Conservation (phyloP, 2,329 filamentous ascomycete genomes). For the Torrubiellomyces zombiae region DNA sequence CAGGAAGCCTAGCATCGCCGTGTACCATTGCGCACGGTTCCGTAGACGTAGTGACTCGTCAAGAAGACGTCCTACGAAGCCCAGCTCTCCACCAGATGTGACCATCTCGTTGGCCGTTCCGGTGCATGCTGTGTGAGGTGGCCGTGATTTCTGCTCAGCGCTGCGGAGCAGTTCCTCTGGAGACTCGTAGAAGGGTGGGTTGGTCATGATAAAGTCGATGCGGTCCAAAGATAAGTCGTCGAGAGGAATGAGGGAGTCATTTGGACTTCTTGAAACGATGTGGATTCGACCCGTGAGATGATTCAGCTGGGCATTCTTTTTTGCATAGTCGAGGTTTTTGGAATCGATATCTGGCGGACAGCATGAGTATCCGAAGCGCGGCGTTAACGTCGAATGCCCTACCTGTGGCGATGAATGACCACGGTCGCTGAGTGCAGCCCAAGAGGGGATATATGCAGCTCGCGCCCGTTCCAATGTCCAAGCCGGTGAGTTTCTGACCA, state of each 20-base stretch:
- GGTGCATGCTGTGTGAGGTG: conserved; percentile 57
- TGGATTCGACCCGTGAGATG: conserved; percentile 44
- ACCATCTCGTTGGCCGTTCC: conserved; percentile 79
- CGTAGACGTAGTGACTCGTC: conserved; percentile 46
- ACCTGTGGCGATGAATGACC: conserved; percentile 56
- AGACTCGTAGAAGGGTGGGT: conserved; percentile 86
- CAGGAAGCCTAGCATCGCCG: conserved; percentile 74
- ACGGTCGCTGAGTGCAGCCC: conserved; percentile 52
- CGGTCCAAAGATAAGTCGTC: conserved; percentile 28
- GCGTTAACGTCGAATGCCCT: not conserved
- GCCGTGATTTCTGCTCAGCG: conserved; percentile 46
- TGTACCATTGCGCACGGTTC: conserved; percentile 67
- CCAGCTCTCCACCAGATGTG: conserved; percentile 57
- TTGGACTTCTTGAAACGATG: conserved; percentile 36
- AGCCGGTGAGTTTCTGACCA: conserved; percentile 40
- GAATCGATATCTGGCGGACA: conserved; percentile 49
- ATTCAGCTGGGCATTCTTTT: conserved; percentile 51
- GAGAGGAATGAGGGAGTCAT: conserved; percentile 46
- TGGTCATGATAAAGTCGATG: conserved; percentile 80
- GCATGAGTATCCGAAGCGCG: not conserved
- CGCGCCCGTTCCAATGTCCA: conserved; percentile 83
- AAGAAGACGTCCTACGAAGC: conserved; percentile 56
- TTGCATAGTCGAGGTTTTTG: conserved; percentile 49
- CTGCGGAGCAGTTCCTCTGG: conserved; percentile 49
- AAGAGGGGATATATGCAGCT: conserved; percentile 85